Evolutionary conservation across 2,329 filamentous ascomycete genomes (phyloP).

Genomic region (Moelleriella libera): DNA sequence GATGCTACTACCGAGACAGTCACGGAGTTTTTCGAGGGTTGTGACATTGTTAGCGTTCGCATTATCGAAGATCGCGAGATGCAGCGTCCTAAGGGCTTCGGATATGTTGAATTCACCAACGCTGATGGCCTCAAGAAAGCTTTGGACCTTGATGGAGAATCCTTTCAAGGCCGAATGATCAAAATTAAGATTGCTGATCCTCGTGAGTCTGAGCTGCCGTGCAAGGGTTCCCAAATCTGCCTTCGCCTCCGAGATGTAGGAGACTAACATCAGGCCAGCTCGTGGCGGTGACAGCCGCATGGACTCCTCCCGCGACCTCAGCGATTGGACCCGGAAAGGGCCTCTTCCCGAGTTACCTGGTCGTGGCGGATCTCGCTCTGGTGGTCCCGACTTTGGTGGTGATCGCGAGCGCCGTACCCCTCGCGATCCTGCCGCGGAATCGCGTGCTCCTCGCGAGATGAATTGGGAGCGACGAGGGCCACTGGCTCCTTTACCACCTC

Average conservation of each 20-base stretch:
- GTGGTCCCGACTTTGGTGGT: conserved; percentile 34
- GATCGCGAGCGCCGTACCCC: conserved; percentile 42
- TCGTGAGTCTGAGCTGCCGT: conserved; percentile 45
- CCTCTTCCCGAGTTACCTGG: conserved; percentile 63
- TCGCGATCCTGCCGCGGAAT: conserved; percentile 45
- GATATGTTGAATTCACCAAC: conserved; percentile 86
- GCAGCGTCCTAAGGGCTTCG: conserved; percentile 91
- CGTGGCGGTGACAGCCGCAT: conserved; percentile 56
- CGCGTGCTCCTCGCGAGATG: conserved; percentile 53
- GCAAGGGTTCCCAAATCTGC: neutral
- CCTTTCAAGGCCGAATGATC: conserved; percentile 79
- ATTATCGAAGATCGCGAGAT: conserved; percentile 95
- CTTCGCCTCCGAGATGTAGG: neutral
- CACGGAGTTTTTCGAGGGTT: conserved; percentile 71
- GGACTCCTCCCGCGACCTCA: conserved; percentile 64
- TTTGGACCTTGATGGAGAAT: conserved; percentile 64
- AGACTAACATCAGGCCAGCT: conserved; percentile 41
- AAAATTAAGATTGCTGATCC: conserved; percentile 94
- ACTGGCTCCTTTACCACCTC: conserved; percentile 53
- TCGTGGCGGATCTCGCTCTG: conserved; percentile 18
- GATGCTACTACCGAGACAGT: conserved; percentile 78
- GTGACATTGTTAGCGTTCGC: conserved; percentile 78
- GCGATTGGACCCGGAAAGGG: conserved; percentile 87
- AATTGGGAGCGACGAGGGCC: conserved; percentile 96
- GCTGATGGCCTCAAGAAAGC: conserved; percentile 87